Evolutionary conservation across 345 rosid genomes (phyloP).

Genomic region (Passiflora organensis): DNA sequence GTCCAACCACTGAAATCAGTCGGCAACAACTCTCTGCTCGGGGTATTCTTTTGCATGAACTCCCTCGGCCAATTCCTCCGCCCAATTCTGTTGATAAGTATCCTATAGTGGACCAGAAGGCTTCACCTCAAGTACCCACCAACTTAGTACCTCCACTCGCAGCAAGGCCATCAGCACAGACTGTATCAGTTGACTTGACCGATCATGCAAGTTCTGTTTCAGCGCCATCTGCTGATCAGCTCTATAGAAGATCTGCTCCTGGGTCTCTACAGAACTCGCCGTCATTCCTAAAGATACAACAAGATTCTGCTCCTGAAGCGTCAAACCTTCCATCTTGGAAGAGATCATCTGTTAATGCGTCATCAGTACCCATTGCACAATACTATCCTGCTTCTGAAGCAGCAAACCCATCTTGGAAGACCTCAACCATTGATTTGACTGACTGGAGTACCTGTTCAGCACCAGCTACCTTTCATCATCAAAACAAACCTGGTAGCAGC

Average conservation of each 20-base stretch:
- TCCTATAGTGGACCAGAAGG: background rate
- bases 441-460: background rate
- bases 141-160: background rate
- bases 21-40: background rate
- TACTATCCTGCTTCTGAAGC: background rate
- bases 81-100: background rate
- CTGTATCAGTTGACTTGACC: background rate
- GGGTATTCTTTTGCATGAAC: background rate
- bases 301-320: background rate
- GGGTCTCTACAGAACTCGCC: background rate
- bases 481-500: background rate
- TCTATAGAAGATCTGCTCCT: background rate
- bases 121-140: background rate
- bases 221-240: background rate
- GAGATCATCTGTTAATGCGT: background rate
- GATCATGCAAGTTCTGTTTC: background rate
- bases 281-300: background rate
- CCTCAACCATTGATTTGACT: background rate
- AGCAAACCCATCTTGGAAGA: background rate
- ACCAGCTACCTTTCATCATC: background rate
- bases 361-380: too few species aligned
- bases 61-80: background rate
- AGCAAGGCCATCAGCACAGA: background rate
- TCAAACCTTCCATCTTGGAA: background rate
- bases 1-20: background rate